Base-by-base conservation (phyloP, 805 yeast species). In the Metschnikowia noctiluminum region DNA sequence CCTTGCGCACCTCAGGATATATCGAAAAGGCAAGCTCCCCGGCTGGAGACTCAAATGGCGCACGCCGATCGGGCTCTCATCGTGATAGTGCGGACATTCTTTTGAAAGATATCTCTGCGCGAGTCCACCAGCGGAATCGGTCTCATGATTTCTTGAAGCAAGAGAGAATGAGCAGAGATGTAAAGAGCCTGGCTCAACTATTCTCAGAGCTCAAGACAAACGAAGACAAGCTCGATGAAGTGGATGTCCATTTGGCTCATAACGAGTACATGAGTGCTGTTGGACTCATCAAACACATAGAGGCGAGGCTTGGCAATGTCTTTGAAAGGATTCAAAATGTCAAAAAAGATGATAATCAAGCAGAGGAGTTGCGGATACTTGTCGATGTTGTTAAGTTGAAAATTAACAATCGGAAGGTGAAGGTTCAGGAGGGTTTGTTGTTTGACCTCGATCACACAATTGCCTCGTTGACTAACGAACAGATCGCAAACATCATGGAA, bases 201-300 rank as follows among this genome's bases (percentile, higher is more conserved):
- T 68, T 80, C 52, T 71, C 74, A 46, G 77, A 69, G 15, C 67
- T 85, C 47, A 77, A 79, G 47, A 66, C 67, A 30, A 69, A 82
- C 12, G 90, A 85, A 57, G 85, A 82, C 45, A 65, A 72, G 31
- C 69, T 87, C 14, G 89, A 86, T 58, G 89, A 85, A 47, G 73
- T 85, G 38, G 94, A 87, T 61, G 80, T 84, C 12, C 74, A 74
- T 46, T 72, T 86, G 27, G 84, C 88, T 10, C 84, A 85, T 57
- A 77, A 79, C 45, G 74, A 77, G 47, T 84, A 76, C 56, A 65
- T 62, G 43, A 71, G 68, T 38, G 73, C 80, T 4, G 78, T 77
- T 15, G 76, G 74, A 7, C 58, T 69, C 28, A 63, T 73, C 38
- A 61, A 61, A 30, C 70, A 69, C 52, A 70, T 72, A 36, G 76